Evolutionary conservation across 2,329 filamentous ascomycete genomes (phyloP), one percentile per base, ranked within the genome.

Genomic region (Podosphaera fusca): DNA sequence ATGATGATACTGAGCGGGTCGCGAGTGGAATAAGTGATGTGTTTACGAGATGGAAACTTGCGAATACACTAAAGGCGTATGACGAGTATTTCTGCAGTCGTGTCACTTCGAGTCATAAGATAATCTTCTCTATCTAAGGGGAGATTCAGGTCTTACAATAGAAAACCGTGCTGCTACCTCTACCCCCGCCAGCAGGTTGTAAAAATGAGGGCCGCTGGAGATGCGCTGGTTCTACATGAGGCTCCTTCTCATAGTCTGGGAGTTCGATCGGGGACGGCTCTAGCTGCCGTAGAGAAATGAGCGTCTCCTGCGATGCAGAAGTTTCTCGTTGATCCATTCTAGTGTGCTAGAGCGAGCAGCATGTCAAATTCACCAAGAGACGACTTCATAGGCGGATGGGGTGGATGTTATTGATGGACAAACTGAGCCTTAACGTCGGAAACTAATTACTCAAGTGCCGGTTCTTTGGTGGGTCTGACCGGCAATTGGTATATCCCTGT

Each of bases 1-100:
- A 85, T 56, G 80, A 77, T 7, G 82, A 72, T 5, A 92, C 78
- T 51, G 84, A 87, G 58, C 75, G 78, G 46, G 85, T 87, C 55
- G 82, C 64, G 42, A 92, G 78, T 0, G 87, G 88, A 61, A 94
- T 82, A 49, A 94, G 68, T 6, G 86, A 86, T 38, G 87, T 90
- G 64, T 89, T 94, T 64, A 81, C 75, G 60, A 92, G 73, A 71
- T 94, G 88, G 58, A 92, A 75, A 35, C 79, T 74, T 38, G 83
- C 76, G 71, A 90, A 94, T 62, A 86, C 72, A 60, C 79, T 80
- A 66, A 87, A 89, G 61, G 85, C 80, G 72, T 95, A 94, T 62
- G 85, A 87, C 0, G 87, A 92, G 74, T 94, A 95, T 68, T 81
- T 84, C 69, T 96, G 92, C 40, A 92, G 75, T 53, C 85, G 79